Conservation (phyloP, 2,329 filamentous ascomycete species). For the Plectosphaerella sp. region DNA sequence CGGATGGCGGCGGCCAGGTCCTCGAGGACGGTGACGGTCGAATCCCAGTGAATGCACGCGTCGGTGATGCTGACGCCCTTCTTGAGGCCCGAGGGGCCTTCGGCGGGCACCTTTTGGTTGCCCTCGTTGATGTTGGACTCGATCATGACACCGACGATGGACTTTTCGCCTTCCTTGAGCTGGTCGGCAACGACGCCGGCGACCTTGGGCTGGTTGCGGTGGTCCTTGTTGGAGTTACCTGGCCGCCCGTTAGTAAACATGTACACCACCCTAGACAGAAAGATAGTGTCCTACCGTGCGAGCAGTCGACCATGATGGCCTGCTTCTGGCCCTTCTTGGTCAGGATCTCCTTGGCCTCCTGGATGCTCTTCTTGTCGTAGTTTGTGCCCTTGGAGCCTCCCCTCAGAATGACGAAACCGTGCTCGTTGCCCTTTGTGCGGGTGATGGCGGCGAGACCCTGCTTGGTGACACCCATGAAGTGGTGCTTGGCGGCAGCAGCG, state of each 20-base stretch:
- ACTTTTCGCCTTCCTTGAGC: slow-evolving; percentile 78
- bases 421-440: slow-evolving; percentile 87
- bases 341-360: slow-evolving; percentile 72
- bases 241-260: slow-evolving; percentile 1
- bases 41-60: slow-evolving; percentile 92
- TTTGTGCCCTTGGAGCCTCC: slow-evolving; percentile 92
- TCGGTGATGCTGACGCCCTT: slow-evolving; percentile 94
- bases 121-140: slow-evolving; percentile 95
- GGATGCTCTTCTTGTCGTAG: slow-evolving; percentile 82
- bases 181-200: slow-evolving; percentile 79
- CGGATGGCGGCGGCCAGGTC: slow-evolving; percentile 81
- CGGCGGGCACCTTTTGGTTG: slow-evolving; percentile 80
- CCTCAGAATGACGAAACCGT: slow-evolving; percentile 94
- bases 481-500: slow-evolving; percentile 77
- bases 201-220: slow-evolving; percentile 95
- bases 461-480: slow-evolving; percentile 99
- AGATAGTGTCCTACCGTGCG: slow-evolving; percentile 63
- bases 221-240: slow-evolving; percentile 97
- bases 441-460: slow-evolving; percentile 94
- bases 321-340: slow-evolving; percentile 78
- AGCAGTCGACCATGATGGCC: slow-evolving; percentile 98
- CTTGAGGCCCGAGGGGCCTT: slow-evolving; percentile 74
- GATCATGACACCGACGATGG: slow-evolving; percentile 96
- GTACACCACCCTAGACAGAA: background rate
- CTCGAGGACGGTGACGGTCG: slow-evolving; percentile 75